Conservation (phyloP, 2,329 filamentous ascomycete species). For the Pyrenophora seminiperda region DNA sequence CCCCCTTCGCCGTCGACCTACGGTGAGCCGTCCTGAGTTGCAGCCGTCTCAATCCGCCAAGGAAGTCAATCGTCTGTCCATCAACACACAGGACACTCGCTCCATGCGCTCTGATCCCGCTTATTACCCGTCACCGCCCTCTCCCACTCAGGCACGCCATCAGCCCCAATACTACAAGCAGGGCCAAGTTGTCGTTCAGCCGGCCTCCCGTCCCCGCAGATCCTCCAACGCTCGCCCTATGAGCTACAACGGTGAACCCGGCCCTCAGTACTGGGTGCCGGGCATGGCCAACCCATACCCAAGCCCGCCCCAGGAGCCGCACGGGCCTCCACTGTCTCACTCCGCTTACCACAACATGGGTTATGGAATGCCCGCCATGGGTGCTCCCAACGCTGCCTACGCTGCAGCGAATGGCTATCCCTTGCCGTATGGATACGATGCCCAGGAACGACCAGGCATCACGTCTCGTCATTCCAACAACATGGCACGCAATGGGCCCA, state of each 20-base stretch:
- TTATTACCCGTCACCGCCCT: slow-evolving; percentile 33
- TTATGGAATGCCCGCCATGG: slow-evolving; percentile 15
- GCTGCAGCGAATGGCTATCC: slow-evolving; percentile 23
- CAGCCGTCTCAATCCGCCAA: slow-evolving; percentile 37
- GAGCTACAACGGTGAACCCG: slow-evolving; percentile 40
- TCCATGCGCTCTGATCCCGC: slow-evolving; percentile 42
- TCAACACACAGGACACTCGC: slow-evolving; percentile 23
- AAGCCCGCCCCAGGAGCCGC: slow-evolving; percentile 28
- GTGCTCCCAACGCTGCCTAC: slow-evolving; percentile 24
- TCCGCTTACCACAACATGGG: slow-evolving; percentile 33
- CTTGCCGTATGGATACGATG: slow-evolving; percentile 21
- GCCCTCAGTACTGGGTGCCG: slow-evolving; percentile 23
- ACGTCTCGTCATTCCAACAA: slow-evolving; percentile 28
- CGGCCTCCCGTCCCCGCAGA: slow-evolving; percentile 34
- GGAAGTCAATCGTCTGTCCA: slow-evolving; percentile 32
- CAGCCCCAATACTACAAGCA: slow-evolving; percentile 28
- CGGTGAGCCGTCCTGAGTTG: slow-evolving; percentile 20
- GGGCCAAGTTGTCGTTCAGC: slow-evolving; percentile 37
- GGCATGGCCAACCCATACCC: slow-evolving; percentile 32
- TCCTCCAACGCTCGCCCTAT: slow-evolving; percentile 38
- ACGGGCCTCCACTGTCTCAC: slow-evolving; percentile 40
- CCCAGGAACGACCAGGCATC: slow-evolving; percentile 27
- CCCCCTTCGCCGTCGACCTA: slow-evolving; percentile 15
- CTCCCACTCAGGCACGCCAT: slow-evolving; percentile 31
- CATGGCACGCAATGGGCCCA: slow-evolving; percentile 21